Conservation (phyloP, 495 filamentous ascomycete genomes). For the Daldinia bambusicola region DNA sequence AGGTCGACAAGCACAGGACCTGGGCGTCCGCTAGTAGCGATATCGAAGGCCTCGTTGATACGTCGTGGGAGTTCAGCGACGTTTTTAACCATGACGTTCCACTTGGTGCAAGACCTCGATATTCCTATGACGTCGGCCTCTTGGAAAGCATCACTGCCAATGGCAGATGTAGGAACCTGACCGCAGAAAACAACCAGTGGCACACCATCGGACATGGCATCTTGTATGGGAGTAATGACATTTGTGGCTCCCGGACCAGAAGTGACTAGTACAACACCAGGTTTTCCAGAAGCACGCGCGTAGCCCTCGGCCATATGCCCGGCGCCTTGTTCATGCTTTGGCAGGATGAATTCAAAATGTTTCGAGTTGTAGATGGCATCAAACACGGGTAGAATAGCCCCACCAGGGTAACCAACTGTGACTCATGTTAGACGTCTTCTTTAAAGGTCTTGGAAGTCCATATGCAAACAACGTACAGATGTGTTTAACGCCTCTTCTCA, state of each 20-base stretch:
- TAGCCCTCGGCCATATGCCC: slow-evolving; percentile 87
- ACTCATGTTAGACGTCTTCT: slow-evolving; percentile 43
- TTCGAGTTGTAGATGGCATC: slow-evolving; percentile 84
- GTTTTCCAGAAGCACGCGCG: slow-evolving; percentile 76
- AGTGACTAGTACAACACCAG: slow-evolving; percentile 81
- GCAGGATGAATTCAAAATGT: slow-evolving; percentile 82
- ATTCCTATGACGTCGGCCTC: slow-evolving; percentile 83
- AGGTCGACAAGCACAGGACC: slow-evolving; percentile 84
- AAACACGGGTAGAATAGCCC: slow-evolving; percentile 85
- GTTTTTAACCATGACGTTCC: slow-evolving; percentile 87
- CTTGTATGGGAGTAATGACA: slow-evolving; percentile 80
- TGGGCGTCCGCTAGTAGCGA: slow-evolving; percentile 78
- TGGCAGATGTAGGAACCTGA: slow-evolving; percentile 77
- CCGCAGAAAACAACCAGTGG: slow-evolving; percentile 82
- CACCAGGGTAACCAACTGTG: slow-evolving; percentile 76
- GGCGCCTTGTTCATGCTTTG: slow-evolving; percentile 81
- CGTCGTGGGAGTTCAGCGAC: slow-evolving; percentile 78
- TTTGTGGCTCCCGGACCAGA: slow-evolving; percentile 84
- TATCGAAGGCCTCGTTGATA: slow-evolving; percentile 88
- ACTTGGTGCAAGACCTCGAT: slow-evolving; percentile 81
- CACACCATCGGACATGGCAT: slow-evolving; percentile 80
- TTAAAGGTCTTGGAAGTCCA: slow-evolving; percentile 31
- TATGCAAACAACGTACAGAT: slow-evolving; percentile 71
- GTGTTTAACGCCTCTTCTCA: slow-evolving; percentile 89
- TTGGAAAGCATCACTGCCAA: slow-evolving; percentile 84